phyloP scores from a whole-genome alignment of 352 stramenopile genomes.

The Phytophthora nicotianae region DNA sequence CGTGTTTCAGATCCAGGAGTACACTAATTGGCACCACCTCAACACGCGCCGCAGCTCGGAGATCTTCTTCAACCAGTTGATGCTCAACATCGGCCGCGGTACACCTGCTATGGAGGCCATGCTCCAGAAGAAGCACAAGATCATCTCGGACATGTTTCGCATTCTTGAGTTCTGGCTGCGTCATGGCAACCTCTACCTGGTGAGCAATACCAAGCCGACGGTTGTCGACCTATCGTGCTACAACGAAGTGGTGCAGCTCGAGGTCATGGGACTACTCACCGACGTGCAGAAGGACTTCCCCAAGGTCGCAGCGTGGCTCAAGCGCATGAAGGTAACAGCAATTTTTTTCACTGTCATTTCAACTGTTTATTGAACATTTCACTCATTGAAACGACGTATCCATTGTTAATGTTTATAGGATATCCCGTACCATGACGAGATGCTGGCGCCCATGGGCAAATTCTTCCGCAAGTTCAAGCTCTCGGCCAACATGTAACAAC shows the following conservation, averaged over 20 bases:
- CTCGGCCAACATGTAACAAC: constrained; percentile 52
- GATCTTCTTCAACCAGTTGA: constrained; percentile 70
- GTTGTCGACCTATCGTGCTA: constrained; percentile 79
- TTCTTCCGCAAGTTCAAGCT: constrained; percentile 79
- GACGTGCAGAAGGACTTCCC: constrained; percentile 59
- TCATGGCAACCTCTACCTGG: constrained; percentile 61
- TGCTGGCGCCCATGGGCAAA: constrained; percentile 66
- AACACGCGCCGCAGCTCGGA: constrained; percentile 66
- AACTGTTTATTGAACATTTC: neutral
- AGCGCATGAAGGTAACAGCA: constrained; percentile 71
- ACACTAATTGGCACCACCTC: constrained; percentile 82
- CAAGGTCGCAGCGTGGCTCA: constrained; percentile 57
- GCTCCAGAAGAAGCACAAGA: constrained; percentile 59
- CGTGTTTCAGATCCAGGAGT: constrained; percentile 67
- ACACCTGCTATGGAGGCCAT: constrained; percentile 50
- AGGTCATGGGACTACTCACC: constrained; percentile 65
- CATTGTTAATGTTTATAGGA: constrained; percentile 29
- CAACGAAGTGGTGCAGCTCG: constrained; percentile 76
- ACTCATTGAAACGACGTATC: constrained; percentile 1
- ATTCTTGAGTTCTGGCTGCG: constrained; percentile 79
- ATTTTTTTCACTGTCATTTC: constrained; percentile 2
- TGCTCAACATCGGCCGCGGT: constrained; percentile 56
- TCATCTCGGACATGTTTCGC: constrained; percentile 57
- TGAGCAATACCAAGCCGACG: constrained; percentile 61
- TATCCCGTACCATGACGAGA: constrained; percentile 67